Conservation (phyloP, 805 yeast species). For the Saturnispora saitoi region DNA sequence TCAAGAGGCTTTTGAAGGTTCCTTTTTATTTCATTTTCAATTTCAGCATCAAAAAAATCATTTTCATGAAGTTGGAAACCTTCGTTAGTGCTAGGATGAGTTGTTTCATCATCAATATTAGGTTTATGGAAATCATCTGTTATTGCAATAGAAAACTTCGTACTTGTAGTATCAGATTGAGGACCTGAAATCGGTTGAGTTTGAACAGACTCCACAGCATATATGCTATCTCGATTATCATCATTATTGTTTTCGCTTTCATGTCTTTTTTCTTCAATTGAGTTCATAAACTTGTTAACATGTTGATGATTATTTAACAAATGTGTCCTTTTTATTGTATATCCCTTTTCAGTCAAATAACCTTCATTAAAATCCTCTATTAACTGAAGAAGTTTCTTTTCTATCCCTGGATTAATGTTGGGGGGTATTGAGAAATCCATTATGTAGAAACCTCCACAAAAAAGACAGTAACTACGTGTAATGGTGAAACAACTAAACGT, state of each 20-base stretch:
- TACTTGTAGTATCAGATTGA: slow-evolving; percentile 1
- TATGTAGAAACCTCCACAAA: not conserved
- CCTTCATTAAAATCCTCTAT: slow-evolving; percentile 54
- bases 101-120: slow-evolving; percentile 2
- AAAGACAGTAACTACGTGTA: not conserved
- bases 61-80: not conserved
- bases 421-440: slow-evolving; percentile 44
- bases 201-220: not conserved
- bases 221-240: slow-evolving; percentile 3
- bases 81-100: not conserved
- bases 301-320: not conserved
- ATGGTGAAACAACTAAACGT: not conserved
- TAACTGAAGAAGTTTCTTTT: slow-evolving; percentile 33
- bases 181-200: not conserved
- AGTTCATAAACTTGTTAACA: not conserved
- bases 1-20: slow-evolving; percentile 52
- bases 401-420: slow-evolving; percentile 30
- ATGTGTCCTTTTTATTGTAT: slow-evolving; percentile 48
- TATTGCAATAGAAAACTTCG: slow-evolving; percentile 5
- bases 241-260: slow-evolving; percentile 8
- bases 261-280: not conserved
- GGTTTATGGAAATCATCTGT: slow-evolving; percentile 8
- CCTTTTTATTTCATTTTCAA: slow-evolving; percentile 17
- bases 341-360: slow-evolving; percentile 66
- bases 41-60: not conserved